Percentiles rank a stretch among this genome's conserved stretches.
These are phyloP conservation scores for Condylostoma magnum DNA, from an alignment of 169 alveolate species.

Conservation along the genomic window DNA sequence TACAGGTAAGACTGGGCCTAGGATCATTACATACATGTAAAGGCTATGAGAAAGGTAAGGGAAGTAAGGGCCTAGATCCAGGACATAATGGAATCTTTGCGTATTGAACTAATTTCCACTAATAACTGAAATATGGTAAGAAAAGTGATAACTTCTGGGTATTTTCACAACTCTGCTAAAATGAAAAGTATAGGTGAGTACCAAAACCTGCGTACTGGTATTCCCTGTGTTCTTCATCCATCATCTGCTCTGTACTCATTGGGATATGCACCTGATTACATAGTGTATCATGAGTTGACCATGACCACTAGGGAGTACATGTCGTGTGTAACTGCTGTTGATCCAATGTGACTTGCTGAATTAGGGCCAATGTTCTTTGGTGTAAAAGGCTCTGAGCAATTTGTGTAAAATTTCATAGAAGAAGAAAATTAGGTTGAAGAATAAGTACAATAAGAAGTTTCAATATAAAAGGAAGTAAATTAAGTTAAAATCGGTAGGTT, in stretches of 20 bases:
- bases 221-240: constrained; percentile 98
- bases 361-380: constrained; percentile 88
- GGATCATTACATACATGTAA: constrained; percentile 90
- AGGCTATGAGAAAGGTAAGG: constrained; percentile 85
- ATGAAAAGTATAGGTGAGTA: constrained; percentile 98
- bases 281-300: constrained; percentile 98
- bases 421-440: too few relatives aligned
- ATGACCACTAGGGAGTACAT: constrained; percentile 98
- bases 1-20: constrained; percentile 91
- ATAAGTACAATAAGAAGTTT: too few relatives aligned
- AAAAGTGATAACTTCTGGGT: constrained; percentile 98
- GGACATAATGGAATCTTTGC: constrained; percentile 86
- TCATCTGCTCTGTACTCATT: constrained; percentile 96
- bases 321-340: constrained; percentile 97
- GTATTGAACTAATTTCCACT: constrained; percentile 62
- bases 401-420: neutral
- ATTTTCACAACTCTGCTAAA: constrained; percentile 99
- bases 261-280: constrained; percentile 99
- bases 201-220: constrained; percentile 95
- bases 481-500: too few relatives aligned
- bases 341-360: constrained; percentile 97
- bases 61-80: constrained; percentile 92
- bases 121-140: constrained; percentile 89
- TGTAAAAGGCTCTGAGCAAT: constrained; percentile 48
- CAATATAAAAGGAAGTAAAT: too few relatives aligned